phyloP scores from a whole-genome alignment of 2,329 filamentous ascomycete genomes.

The Fusarium euwallaceae region DNA sequence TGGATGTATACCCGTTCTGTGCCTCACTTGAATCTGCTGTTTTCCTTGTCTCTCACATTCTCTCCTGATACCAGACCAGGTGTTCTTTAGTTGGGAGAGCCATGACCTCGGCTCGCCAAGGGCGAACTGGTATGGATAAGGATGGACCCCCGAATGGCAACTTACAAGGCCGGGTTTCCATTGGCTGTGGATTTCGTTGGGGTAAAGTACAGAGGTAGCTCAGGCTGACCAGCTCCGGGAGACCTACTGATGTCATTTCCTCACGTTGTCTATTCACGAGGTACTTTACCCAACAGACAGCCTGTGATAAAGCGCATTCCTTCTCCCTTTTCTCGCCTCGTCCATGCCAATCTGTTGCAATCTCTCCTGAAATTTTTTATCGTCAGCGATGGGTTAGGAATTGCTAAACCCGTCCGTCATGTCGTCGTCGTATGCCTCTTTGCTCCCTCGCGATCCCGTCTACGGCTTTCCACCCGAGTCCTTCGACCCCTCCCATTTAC shows the following conservation, averaged over 20 bases:
- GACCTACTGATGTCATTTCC: conserved; percentile 3
- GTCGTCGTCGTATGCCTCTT: conserved; percentile 43
- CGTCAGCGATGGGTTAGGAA: conserved; percentile 35
- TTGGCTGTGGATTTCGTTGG: conserved; percentile 5
- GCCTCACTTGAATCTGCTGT: conserved; percentile 3
- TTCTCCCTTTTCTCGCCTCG: conserved; percentile 20
- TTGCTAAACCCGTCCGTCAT: conserved; percentile 31
- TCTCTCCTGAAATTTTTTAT: not conserved
- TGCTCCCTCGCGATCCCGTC: conserved; percentile 44
- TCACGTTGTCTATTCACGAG: conserved; percentile 31
- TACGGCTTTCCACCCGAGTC: conserved; percentile 73
- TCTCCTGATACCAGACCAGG: conserved; percentile 27
- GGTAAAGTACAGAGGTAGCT: conserved; percentile 6
- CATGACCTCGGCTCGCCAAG: conserved; percentile 9
- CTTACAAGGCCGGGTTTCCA: not conserved
- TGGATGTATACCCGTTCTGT: not conserved
- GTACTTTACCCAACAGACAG: conserved; percentile 34
- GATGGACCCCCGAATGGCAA: not conserved
- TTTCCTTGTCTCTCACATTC: not conserved
- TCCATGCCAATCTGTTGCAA: conserved; percentile 9
- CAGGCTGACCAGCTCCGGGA: not conserved
- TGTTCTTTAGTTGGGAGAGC: conserved; percentile 19
- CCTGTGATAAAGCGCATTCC: conserved; percentile 28
- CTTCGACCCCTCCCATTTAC: conserved; percentile 78
- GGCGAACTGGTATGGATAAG: conserved; percentile 5